phyloP scores from a whole-genome alignment of 176 grass and related monocot species.

The Phoenix dactylifera region DNA sequence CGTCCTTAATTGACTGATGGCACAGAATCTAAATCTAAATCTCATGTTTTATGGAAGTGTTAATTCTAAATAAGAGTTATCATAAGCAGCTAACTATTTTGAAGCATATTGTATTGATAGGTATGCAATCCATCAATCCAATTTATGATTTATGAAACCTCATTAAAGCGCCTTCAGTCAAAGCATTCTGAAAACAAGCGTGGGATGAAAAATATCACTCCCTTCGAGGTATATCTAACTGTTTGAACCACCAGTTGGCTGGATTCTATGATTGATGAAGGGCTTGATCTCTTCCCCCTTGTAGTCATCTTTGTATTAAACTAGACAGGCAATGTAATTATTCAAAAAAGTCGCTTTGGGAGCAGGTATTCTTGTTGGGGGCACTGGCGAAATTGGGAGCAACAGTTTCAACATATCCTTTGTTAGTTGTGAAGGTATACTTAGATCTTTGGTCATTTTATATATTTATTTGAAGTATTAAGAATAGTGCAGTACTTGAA shows the following conservation, averaged over 20 bases:
- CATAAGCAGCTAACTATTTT: too few species aligned
- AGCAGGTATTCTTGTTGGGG: constrained; percentile 86
- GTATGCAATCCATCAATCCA: constrained; percentile 99
- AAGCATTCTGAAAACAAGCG: constrained; percentile 47
- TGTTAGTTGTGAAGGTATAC: constrained; percentile 92
- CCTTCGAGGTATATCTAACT: constrained; percentile 55
- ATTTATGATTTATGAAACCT: constrained; percentile 98
- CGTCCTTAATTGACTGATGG: neutral
- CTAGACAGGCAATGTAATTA: too few species aligned
- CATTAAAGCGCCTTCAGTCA: constrained; percentile 53
- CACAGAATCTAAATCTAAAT: too few species aligned
- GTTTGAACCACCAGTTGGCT: too few species aligned
- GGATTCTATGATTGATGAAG: neutral
- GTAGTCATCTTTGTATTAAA: too few species aligned
- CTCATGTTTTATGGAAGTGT: too few species aligned
- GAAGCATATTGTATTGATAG: constrained; percentile 21
- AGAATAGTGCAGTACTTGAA: too few species aligned
- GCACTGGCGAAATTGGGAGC: constrained; percentile 94
- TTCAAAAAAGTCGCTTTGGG: neutral
- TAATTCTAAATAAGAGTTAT: too few species aligned
- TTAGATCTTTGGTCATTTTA: constrained; percentile 5
- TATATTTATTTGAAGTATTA: too few species aligned
- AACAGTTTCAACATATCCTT: constrained; percentile 76
- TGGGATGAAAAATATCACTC: constrained; percentile 54
- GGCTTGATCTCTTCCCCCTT: neutral